phyloP scores from a whole-genome alignment of 768 basidiomycete genomes.

The Lactarius evosmus region DNA sequence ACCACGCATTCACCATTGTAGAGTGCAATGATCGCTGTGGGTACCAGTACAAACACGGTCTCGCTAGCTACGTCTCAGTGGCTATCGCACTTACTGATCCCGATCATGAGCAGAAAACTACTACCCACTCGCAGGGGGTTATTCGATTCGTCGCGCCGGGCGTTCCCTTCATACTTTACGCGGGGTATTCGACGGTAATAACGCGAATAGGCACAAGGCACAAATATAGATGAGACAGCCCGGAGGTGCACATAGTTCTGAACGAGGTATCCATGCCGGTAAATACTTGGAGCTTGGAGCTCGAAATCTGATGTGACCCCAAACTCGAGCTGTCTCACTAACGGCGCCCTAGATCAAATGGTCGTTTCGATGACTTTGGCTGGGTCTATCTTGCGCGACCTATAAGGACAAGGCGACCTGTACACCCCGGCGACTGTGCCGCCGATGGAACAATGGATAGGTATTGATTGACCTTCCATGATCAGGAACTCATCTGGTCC shows the following conservation, averaged over 20 bases:
- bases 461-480: neutral
- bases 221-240: neutral
- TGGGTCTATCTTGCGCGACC: neutral
- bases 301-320: too few species aligned
- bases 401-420: neutral
- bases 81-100: neutral
- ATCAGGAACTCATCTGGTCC: neutral
- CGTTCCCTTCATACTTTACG: neutral
- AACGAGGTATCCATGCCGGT: too few species aligned
- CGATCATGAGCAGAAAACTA: neutral
- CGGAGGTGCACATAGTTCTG: too few species aligned
- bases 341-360: too few species aligned
- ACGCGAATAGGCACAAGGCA: neutral
- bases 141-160: neutral
- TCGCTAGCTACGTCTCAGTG: neutral
- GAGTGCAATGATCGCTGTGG: neutral
- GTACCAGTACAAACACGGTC: neutral
- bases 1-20: neutral
- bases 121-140: neutral
- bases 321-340: too few species aligned
- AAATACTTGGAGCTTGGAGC: too few species aligned
- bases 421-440: neutral
- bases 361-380: too few species aligned
- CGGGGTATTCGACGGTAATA: neutral
- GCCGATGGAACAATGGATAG: neutral